Conservation (phyloP, 495 filamentous ascomycete species). For the Patellaria atrata region DNA sequence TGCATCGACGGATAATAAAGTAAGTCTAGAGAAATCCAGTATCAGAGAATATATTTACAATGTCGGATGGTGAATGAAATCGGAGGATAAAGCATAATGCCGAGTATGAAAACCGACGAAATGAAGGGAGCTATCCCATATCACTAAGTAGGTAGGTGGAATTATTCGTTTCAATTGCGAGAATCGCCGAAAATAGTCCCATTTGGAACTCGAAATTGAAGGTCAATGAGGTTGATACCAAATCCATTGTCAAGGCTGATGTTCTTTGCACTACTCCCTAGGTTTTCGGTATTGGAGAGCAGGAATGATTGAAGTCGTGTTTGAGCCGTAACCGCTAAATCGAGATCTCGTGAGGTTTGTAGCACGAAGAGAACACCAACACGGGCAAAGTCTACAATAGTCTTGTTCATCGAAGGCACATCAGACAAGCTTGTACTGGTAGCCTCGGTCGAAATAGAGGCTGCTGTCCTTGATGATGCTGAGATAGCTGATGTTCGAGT, state of each 20-base stretch:
- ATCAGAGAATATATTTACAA: no score
- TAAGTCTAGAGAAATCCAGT: no score
- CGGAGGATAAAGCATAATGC: no score
- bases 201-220: not conserved
- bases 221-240: not conserved
- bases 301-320: constrained; percentile 40
- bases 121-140: constrained; percentile 4
- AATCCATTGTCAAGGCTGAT: not conserved
- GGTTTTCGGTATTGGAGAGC: not conserved
- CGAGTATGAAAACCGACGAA: constrained; percentile 8
- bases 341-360: constrained; percentile 36
- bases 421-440: no score
- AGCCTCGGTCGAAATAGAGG: constrained; percentile 4
- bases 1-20: no score
- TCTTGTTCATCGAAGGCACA: constrained; percentile 27
- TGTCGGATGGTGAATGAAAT: no score
- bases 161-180: not conserved
- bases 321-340: constrained; percentile 43
- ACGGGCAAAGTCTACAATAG: constrained; percentile 51
- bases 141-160: not conserved
- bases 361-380: constrained; percentile 48
- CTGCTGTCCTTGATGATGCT: constrained; percentile 1
- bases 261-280: not conserved
- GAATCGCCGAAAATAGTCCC: not conserved
- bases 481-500: constrained; percentile 1